phyloP scores from a whole-genome alignment of 176 grass and related monocot species.

The Oryza brachyantha region DNA sequence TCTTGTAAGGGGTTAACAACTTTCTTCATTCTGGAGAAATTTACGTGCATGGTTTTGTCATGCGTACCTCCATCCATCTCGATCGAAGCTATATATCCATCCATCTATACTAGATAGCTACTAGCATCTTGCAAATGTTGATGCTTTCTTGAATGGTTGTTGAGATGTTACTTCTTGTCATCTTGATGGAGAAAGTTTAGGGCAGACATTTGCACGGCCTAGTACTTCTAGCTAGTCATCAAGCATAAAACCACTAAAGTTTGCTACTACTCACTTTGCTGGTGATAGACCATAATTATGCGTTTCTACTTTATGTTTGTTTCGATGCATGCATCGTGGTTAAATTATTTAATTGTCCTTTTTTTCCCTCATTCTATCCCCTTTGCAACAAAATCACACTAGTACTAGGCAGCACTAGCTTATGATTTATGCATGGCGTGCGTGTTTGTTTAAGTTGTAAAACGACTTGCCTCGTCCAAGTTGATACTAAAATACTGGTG shows the following conservation, averaged over 20 bases:
- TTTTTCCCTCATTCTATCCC: neutral
- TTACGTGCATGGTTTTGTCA: slow-evolving; percentile 46
- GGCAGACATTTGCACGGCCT: slow-evolving; percentile 48
- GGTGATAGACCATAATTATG: neutral
- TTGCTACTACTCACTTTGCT: neutral
- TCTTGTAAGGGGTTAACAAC: slow-evolving; percentile 36
- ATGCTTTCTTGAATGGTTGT: slow-evolving; percentile 41
- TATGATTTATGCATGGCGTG: too few species aligned
- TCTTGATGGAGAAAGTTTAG: slow-evolving; percentile 29
- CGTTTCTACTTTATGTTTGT: neutral
- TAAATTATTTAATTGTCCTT: neutral
- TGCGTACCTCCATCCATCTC: neutral
- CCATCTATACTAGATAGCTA: neutral
- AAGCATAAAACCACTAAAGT: slow-evolving; percentile 11
- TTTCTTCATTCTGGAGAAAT: slow-evolving; percentile 28
- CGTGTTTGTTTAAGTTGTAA: neutral
- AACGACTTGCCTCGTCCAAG: slow-evolving; percentile 8
- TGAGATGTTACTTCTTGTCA: slow-evolving; percentile 41
- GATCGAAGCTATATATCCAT: neutral
- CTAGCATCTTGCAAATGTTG: slow-evolving; percentile 16
- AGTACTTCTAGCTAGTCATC: slow-evolving; percentile 24
- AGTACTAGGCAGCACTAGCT: neutral
- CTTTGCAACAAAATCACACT: neutral
- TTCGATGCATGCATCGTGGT: neutral
- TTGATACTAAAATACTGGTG: neutral